Evolutionary conservation across 2,329 filamentous ascomycete genomes (phyloP).

Genomic region (Dactylella cylindrospora): DNA sequence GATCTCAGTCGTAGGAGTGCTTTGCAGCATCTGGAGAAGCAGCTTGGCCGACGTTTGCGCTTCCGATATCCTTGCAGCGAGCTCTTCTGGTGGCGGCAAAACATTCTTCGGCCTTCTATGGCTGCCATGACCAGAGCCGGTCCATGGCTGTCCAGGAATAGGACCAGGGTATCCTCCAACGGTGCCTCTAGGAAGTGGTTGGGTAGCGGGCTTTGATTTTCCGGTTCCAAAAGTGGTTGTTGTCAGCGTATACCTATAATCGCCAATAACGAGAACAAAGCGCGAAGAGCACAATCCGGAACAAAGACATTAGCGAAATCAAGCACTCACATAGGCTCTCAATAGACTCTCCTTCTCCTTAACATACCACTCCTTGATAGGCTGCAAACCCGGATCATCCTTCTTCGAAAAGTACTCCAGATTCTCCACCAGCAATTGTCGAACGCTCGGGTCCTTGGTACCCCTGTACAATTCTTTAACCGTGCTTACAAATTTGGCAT

Average conservation of each 20-base stretch:
- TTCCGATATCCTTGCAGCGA: conserved; percentile 82
- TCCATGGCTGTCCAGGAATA: too few relatives aligned
- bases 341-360: conserved; percentile 46
- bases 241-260: too few relatives aligned
- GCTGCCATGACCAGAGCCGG: conserved; percentile 14
- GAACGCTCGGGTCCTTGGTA: conserved; percentile 72
- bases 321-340: conserved; percentile 28
- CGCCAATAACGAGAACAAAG: too few relatives aligned
- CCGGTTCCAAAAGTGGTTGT: too few relatives aligned
- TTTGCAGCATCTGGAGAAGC: conserved; percentile 86
- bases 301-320: too few relatives aligned
- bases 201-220: too few relatives aligned
- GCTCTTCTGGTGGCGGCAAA: conserved; percentile 69
- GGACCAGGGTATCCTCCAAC: too few relatives aligned
- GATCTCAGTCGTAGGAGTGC: conserved; percentile 74
- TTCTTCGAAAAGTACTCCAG: conserved; percentile 66
- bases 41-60: conserved; percentile 87
- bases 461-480: conserved; percentile 73
- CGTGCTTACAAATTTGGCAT: conserved; percentile 76
- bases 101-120: conserved; percentile 47
- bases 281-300: too few relatives aligned
- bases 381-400: conserved; percentile 69
- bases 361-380: conserved; percentile 45
- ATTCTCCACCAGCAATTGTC: conserved; percentile 84
- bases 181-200: too few relatives aligned